Evolutionary conservation across 305 asterid genomes (phyloP), one percentile per base, ranked within the genome.

Genomic region (Coffea humblotiana): DNA sequence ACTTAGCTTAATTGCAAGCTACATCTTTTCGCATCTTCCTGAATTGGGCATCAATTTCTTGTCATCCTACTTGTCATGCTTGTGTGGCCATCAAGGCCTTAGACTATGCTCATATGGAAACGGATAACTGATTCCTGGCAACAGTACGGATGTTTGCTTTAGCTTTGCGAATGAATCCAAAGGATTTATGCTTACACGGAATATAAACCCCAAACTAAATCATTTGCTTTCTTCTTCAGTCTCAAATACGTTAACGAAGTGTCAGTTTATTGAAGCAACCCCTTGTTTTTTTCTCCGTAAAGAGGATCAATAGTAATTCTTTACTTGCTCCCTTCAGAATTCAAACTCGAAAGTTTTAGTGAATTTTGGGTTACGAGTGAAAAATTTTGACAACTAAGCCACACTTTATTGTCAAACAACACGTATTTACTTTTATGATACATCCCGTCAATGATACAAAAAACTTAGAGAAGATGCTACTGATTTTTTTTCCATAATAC

Each of bases 131-230:
- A 84, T 84, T 86, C 88, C 84, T 74, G 79, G 65, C 80, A 74
- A 61, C 47, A 74, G 80, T 72, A 79, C 61, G 74, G 77, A 78
- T 18, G 77, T 85, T 87, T 86, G 79, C 91, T 87, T 32, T 90
- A 78, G 78, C 89, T 89, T 82, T 77, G 88, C 82, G 82, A 84
- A 82, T 68, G 89, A 66, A 84, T 72, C 81, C 77, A 74, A 80
- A 79, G 80, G 79, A 58, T 82, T 74, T 80, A 85, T 85, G 74
- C 89, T 88, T 88, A 84, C 89, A 87, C 77, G 92, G 80, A 84
- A 86, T 78, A 79, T 66, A 73, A 86, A 74, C 83, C 81, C 54
- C 81, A 35, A 74, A 75, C 83, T 72, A 43, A 70, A 70, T 71
- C 66, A 69, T 66, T 81, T 83, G 76, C 79, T 87, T 87, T 71